Evolutionary conservation across 2,329 filamentous ascomycete species (phyloP), one percentile per base, ranked within the genome.

Genomic region (Camptophora hylomeconis): DNA sequence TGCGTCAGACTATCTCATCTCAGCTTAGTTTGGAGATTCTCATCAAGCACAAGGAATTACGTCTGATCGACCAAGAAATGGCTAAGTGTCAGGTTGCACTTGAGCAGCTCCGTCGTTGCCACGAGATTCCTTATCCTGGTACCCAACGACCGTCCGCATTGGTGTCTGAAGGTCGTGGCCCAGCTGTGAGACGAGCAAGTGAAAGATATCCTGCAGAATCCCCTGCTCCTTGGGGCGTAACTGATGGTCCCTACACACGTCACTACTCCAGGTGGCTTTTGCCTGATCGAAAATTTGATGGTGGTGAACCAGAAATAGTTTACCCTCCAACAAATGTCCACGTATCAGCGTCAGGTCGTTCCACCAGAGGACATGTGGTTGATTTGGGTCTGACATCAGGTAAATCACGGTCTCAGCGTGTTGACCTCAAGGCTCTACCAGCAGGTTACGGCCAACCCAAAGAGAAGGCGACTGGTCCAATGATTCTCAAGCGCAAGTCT

Each of bases 231-330:
- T 93, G 86, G 63, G 87, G 87, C 42, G 82, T 94, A 32, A 74
- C 75, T 10, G 82, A 94, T 46, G 89, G 89, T 7, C 86, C 89
- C 2, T 95, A 95, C 57, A 77, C 84, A 36, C 76, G 84, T 44
- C 89, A 95, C 59, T 94, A 94, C 57, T 76, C 83, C 50, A 83
- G 81, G 63, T 98, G 89, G 89, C 72, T 98, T 42, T 75, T 95
- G 35, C 81, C 80, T 28, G 84, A 94, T 54, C 70, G 80, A 33
- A 72, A 72, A 26, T 95, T 95, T 54, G 87, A 94, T 52, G 80
- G 78, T 15, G 54, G 54, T 17, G 53, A 58, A 7, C 51, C 55
- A n/a, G 43, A 49, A 17, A 29, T 40, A 5, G 24, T 45, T 13
- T 21, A 31, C 19, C 30, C 40, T 7, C n/a, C n/a, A n/a, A n/a